These are phyloP conservation scores for Trametes maxima DNA, from an alignment of 768 basidiomycete species.

Conservation along the genomic window DNA sequence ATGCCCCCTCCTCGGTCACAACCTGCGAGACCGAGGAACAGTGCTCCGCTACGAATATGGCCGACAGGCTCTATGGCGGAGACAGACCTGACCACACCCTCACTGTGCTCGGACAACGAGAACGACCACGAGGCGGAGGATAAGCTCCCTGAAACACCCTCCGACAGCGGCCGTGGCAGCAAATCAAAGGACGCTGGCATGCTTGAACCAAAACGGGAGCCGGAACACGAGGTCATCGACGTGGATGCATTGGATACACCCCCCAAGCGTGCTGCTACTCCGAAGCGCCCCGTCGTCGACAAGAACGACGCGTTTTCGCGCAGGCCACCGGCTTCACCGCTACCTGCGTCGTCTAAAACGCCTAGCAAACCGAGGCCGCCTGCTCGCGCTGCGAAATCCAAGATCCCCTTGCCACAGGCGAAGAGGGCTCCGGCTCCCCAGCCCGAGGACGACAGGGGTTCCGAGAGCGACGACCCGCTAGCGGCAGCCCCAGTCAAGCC, in stretches of 20 bases:
- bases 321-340: slow-evolving; percentile 65
- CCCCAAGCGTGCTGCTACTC: neutral
- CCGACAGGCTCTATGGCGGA: slow-evolving; percentile 40
- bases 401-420: slow-evolving; percentile 8
- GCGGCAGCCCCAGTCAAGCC: neutral
- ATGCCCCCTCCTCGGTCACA: slow-evolving; percentile 11
- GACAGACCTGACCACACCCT: slow-evolving; percentile 59
- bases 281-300: slow-evolving; percentile 3
- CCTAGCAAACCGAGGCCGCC: slow-evolving; percentile 64
- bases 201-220: slow-evolving; percentile 7
- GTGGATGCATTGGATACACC: slow-evolving; percentile 22
- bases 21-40: slow-evolving; percentile 6
- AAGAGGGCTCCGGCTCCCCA: slow-evolving; percentile 3
- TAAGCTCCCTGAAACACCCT: slow-evolving; percentile 51
- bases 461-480: slow-evolving; percentile 22
- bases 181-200: neutral
- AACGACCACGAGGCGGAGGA: slow-evolving; percentile 47
- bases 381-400: slow-evolving; percentile 36
- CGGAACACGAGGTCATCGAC: slow-evolving; percentile 25
- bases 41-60: slow-evolving; percentile 28
- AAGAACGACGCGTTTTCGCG: slow-evolving; percentile 51
- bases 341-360: slow-evolving; percentile 44
- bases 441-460: neutral
- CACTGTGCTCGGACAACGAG: slow-evolving; percentile 75
- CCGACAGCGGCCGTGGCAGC: slow-evolving; percentile 36